A percentile compares a stretch with the other conserved stretches of the same genome.
These are phyloP conservation scores for Rhizophagus sp. DNA, from an alignment of 192 early-diverging fungal species.

Conservation along the genomic window DNA sequence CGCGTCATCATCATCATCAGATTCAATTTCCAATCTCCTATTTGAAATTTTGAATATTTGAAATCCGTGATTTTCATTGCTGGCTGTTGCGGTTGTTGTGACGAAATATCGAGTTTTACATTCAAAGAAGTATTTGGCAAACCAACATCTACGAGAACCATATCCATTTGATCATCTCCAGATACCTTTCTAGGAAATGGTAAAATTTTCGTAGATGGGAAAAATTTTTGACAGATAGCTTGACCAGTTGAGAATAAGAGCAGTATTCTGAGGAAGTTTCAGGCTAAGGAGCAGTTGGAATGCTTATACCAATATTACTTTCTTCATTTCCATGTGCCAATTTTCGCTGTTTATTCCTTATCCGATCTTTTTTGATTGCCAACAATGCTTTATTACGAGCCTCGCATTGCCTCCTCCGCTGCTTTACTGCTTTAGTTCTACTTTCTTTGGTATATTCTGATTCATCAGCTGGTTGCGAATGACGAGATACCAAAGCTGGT, in stretches of 20 bases:
- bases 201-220: not conserved
- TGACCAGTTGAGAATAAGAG: conserved; percentile 10
- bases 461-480: not conserved
- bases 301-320: not conserved
- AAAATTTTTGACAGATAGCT: not conserved
- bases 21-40: too few relatives aligned
- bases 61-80: too few relatives aligned
- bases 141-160: not conserved
- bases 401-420: not conserved
- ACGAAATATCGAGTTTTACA: not conserved
- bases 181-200: not conserved
- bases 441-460: not conserved
- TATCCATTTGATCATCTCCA: not conserved
- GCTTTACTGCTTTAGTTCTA: not conserved
- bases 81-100: not conserved
- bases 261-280: not conserved
- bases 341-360: not conserved
- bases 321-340: not conserved
- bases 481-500: not conserved
- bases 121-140: not conserved
- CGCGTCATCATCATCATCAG: too few relatives aligned
- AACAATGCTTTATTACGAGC: conserved; percentile 5
- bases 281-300: not conserved
- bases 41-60: not conserved
- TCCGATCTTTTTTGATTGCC: not conserved